Evolutionary conservation across 2,329 filamentous ascomycete species (phyloP), one percentile per base, ranked within the genome.

Genomic region (Curvularia verruculosa): DNA sequence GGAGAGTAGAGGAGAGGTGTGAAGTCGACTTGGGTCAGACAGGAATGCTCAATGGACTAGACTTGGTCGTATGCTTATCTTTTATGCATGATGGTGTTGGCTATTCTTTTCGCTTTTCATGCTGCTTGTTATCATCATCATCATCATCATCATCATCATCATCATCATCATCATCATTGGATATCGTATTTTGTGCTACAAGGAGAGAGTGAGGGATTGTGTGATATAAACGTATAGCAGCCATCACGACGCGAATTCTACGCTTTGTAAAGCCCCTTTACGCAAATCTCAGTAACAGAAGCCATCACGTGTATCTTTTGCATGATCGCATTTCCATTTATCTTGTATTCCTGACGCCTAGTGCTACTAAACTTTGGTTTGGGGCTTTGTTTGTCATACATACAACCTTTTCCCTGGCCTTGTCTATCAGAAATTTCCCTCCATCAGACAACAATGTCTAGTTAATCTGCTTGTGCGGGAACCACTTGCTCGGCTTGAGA

Each of bases 391-490:
- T 36, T n/a, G 31, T 13, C 31, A 36, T 36, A 36, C 31, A 36
- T 36, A n/a, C 8, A 9, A 7, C 26, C 26, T 26, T 26, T 8
- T 9, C 26, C 26, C 10, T 29, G 26, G 1, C 10, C 26, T 29
- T 29, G 26, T 9, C 26, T 9, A 29, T 29, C 26, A 5, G 24
- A 26, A n/a, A n/a, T n/a, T n/a, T n/a, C n/a, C 8, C 24, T 26
- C 12, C 10, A 34, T 15, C 13, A 10, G 29, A 10, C 5, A 26
- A 4, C 5, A 26, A 26, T 26, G 24, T 24, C 58, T 69, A 76
- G 50, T 76, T 76, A 12, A 75, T 75, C 67, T 76, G 72, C 71
- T 72, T 76, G 49, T 76, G 73, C 48, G 80, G 79, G 59, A 82
- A 71, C 66, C 78, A 72, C 56, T 75, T 76, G 63, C 73, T 77